Evolutionary conservation across 371 early-diverging fungal species (phyloP).

Genomic region (Gilbertella persicaria): DNA sequence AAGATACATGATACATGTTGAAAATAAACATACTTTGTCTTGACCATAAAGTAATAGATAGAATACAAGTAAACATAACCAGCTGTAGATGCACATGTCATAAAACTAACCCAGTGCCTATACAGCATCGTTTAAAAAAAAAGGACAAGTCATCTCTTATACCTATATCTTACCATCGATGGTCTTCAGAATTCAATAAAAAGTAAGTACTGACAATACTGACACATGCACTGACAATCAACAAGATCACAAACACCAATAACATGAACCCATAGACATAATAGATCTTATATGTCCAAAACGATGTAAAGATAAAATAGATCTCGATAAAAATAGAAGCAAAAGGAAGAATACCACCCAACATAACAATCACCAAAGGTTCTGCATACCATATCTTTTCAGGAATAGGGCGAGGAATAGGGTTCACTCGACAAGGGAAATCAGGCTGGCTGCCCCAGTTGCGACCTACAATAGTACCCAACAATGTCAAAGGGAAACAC

Average conservation of each 20-base stretch:
- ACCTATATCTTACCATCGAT: conserved; percentile 66
- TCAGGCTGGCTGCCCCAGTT: conserved; percentile 68
- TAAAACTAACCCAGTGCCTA: conserved; percentile 83
- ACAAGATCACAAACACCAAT: conserved; percentile 70
- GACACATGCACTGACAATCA: conserved; percentile 76
- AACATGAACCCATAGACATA: conserved; percentile 87
- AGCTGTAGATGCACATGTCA: conserved; percentile 77
- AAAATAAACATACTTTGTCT: conserved; percentile 62
- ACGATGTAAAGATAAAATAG: conserved; percentile 83
- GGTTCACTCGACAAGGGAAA: conserved; percentile 83
- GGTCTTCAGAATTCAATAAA: conserved; percentile 82
- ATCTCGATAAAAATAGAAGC: conserved; percentile 86
- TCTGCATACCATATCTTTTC: conserved; percentile 76
- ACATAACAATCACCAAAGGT: conserved; percentile 59
- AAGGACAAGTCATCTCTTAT: neutral
- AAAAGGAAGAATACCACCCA: conserved; percentile 85
- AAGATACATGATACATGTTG: neutral
- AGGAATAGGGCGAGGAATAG: conserved; percentile 81
- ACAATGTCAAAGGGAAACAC: conserved; percentile 74
- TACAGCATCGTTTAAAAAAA: neutral
- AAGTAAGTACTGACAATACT: conserved; percentile 81
- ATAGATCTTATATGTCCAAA: conserved; percentile 85
- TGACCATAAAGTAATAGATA: conserved; percentile 73
- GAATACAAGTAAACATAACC: conserved; percentile 81
- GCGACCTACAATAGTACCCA: conserved; percentile 77